Evolutionary conservation across 2,329 filamentous ascomycete genomes (phyloP).

Genomic region (Exutisphaerella laricina): DNA sequence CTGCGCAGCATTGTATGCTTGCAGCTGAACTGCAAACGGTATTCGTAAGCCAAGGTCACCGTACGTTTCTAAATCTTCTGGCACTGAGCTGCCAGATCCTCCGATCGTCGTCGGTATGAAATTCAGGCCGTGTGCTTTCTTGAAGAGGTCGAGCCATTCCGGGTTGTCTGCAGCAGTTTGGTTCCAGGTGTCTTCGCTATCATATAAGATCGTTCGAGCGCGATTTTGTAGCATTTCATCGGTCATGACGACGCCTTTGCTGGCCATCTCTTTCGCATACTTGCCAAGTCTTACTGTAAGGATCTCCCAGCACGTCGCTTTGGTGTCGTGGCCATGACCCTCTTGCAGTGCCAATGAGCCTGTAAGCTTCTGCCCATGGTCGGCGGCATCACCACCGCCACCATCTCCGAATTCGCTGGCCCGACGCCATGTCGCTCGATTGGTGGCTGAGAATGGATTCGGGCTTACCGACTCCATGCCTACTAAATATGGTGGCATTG

Average conservation of each 20-base stretch:
- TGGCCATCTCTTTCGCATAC: constrained; percentile 38
- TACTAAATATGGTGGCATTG: constrained; percentile 50
- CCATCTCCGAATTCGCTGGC: constrained; percentile 3
- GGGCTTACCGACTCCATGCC: constrained; percentile 43
- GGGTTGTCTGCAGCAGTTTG: constrained; percentile 38
- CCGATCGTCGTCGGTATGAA: constrained; percentile 31
- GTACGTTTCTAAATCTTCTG: constrained; percentile 32
- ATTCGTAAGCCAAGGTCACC: constrained; percentile 33
- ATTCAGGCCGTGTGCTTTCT: constrained; percentile 44
- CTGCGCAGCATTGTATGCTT: constrained; percentile 28
- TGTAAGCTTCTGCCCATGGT: neutral
- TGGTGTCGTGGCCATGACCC: neutral
- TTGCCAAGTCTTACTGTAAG: constrained; percentile 43
- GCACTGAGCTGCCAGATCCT: constrained; percentile 29
- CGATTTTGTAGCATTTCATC: constrained; percentile 48
- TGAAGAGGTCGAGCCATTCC: constrained; percentile 47
- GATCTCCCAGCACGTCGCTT: constrained; percentile 46
- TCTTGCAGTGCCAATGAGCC: neutral
- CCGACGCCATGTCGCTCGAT: constrained; percentile 22
- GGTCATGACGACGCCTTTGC: constrained; percentile 39
- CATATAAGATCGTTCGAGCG: constrained; percentile 45
- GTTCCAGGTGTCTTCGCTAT: constrained; percentile 45
- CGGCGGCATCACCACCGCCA: too few species aligned
- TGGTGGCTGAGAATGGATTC: constrained; percentile 44
- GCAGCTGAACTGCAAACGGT: constrained; percentile 30